A percentile compares a stretch with the other conserved stretches of the same genome.
phyloP scores from a whole-genome alignment of 495 filamentous ascomycete species.

The Arthonia radiata region DNA sequence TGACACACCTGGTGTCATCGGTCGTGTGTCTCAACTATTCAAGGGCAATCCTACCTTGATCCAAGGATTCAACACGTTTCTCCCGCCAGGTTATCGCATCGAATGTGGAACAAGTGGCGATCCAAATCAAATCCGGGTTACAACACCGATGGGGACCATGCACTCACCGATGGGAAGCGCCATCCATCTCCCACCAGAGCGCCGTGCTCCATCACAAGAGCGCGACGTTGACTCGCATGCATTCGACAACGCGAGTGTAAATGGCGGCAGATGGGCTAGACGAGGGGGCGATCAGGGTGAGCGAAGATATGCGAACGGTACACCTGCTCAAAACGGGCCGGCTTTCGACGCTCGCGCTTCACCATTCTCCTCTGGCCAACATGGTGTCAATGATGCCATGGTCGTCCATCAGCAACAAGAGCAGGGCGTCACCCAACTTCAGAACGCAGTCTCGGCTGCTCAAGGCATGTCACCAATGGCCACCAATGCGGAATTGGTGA shows the following conservation, averaged over 20 bases:
- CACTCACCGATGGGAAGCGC: constrained; percentile 28
- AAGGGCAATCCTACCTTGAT: constrained; percentile 91
- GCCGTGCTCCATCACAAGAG: no score
- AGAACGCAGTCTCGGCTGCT: constrained; percentile 44
- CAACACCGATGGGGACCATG: constrained; percentile 73
- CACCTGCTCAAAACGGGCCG: no score
- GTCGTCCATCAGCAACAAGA: constrained; percentile 51
- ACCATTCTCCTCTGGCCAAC: no score
- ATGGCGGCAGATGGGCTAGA: no score
- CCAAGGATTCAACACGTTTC: constrained; percentile 95
- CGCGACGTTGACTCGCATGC: no score
- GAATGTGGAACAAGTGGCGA: constrained; percentile 84
- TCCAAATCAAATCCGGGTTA: constrained; percentile 86
- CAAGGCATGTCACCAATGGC: constrained; percentile 22
- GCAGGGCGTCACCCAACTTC: constrained; percentile 53
- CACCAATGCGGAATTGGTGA: no score
- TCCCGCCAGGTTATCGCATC: constrained; percentile 91
- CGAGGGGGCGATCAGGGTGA: no score
- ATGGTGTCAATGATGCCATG: constrained; percentile 25
- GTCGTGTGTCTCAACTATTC: constrained; percentile 88
- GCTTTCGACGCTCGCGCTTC: no score
- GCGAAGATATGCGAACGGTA: no score
- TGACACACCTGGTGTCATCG: constrained; percentile 94
- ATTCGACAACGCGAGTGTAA: no score
- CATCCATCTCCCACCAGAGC: no score